Evolutionary conservation across 176 grass and related monocot genomes (phyloP).

Genomic region (Elaeis guineensis): DNA sequence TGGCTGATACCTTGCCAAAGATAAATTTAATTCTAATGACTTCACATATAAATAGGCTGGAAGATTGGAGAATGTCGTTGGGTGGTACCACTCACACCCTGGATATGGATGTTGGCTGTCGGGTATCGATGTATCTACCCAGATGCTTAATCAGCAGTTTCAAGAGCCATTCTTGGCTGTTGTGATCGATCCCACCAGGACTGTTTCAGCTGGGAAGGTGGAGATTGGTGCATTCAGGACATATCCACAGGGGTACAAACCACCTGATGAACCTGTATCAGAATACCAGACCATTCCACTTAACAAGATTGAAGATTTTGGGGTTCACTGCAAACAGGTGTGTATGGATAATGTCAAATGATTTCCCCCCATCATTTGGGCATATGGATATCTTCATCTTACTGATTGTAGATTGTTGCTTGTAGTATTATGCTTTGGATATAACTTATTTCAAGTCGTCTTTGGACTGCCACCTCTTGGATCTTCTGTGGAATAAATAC

Average conservation of each 20-base stretch:
- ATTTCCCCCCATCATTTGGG: not conserved
- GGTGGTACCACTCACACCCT: constrained; percentile 97
- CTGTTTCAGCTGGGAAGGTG: constrained; percentile 95
- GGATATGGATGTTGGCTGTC: constrained; percentile 98
- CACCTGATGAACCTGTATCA: constrained; percentile 82
- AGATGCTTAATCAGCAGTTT: constrained; percentile 97
- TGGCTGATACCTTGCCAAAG: too few species aligned
- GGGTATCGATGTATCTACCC: constrained; percentile 89
- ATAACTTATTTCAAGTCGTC: constrained; percentile 99
- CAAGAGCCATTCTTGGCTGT: constrained; percentile 87
- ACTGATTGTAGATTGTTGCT: constrained; percentile 12
- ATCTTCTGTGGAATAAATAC: constrained; percentile 99
- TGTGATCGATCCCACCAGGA: constrained; percentile 93
- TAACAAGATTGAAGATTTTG: constrained; percentile 99
- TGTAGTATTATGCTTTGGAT: constrained; percentile 95
- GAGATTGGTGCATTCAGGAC: constrained; percentile 97
- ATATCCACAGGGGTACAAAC: constrained; percentile 91
- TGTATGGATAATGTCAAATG: not conserved
- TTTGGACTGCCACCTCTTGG: constrained; percentile 79
- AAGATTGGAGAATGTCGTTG: constrained; percentile 84
- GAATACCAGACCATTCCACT: constrained; percentile 98
- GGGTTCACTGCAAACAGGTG: constrained; percentile 97
- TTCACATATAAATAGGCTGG: constrained; percentile 43
- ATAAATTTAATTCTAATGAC: too few species aligned
- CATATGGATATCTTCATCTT: constrained; percentile 5